Percentiles rank a stretch among this genome's conserved stretches.
Conservation (phyloP, 257 asterid species). For the Lantana camara region DNA sequence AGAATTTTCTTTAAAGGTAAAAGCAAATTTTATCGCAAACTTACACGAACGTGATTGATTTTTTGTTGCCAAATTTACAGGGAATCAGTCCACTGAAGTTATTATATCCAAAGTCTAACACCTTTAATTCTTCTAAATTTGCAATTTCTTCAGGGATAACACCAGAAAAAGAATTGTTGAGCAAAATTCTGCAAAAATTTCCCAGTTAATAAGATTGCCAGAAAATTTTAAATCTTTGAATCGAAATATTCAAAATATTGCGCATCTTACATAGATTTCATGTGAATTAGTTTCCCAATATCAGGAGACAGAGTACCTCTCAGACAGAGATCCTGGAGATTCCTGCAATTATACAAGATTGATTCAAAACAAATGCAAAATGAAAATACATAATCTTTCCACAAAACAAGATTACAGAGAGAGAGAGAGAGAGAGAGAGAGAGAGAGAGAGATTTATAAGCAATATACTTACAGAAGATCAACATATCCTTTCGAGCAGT, state of each 20-base stretch:
- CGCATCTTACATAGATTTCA: constrained; percentile 65
- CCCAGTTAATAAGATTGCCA: neutral
- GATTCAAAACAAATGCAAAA: neutral
- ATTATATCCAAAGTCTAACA: constrained; percentile 78
- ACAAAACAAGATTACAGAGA: constrained; percentile 40
- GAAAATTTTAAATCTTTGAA: neutral
- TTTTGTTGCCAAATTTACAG: constrained; percentile 50
- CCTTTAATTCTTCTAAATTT: constrained; percentile 60
- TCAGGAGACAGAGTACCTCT: constrained; percentile 79
- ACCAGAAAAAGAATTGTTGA: constrained; percentile 86
- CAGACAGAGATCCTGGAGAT: constrained; percentile 76
- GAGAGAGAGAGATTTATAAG: no score
- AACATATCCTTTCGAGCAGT: constrained; percentile 67
- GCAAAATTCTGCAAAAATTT: constrained; percentile 55
- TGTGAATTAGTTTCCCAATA: constrained; percentile 56
- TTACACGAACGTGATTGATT: constrained; percentile 58
- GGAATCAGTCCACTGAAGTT: constrained; percentile 84
- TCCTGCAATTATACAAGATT: constrained; percentile 42
- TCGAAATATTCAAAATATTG: neutral
- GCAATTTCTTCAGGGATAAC: constrained; percentile 64
- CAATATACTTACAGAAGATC: constrained; percentile 60
- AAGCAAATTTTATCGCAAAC: constrained; percentile 26
- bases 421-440: neutral
- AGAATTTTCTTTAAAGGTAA: constrained; percentile 5
- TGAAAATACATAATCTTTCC: neutral